Evolutionary conservation across 1,284 basidiomycete species (phyloP).

Genomic region (Ceratobasidium sp.): DNA sequence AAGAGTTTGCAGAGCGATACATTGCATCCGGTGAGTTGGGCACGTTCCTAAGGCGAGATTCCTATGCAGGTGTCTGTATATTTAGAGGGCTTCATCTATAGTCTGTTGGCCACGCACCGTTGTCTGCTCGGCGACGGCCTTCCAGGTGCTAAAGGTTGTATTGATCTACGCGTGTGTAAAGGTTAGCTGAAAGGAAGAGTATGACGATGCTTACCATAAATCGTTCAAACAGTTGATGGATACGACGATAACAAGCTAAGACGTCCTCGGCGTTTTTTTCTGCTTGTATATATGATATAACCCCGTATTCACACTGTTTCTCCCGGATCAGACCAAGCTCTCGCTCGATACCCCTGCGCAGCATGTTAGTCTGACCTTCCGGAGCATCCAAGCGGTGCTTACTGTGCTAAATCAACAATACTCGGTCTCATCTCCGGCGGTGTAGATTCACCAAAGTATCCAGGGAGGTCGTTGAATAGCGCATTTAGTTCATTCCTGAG

Average conservation of each 20-base stretch:
- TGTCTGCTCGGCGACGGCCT: not conserved
- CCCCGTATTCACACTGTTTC: not conserved
- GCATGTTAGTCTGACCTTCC: not conserved
- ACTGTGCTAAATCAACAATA: not conserved
- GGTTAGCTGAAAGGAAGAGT: not conserved
- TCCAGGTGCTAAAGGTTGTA: not conserved
- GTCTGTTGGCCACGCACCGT: not conserved
- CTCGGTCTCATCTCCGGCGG: not conserved
- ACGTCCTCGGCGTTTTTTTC: not conserved
- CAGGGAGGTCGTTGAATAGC: not conserved
- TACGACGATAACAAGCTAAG: conserved; percentile 8
- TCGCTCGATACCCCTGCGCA: not conserved
- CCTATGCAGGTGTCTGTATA: not conserved
- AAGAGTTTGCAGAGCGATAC: not conserved
- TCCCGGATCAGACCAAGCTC: not conserved
- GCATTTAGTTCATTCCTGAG: not conserved
- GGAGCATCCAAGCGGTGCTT: not conserved
- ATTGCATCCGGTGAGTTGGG: not conserved
- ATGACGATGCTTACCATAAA: conserved; percentile 9
- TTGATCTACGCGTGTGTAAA: not conserved
- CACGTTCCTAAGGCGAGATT: not conserved
- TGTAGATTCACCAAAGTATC: too few relatives aligned
- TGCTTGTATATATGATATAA: not conserved
- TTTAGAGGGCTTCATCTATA: not conserved
- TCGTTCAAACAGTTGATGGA: not conserved